These are phyloP conservation scores for Komagataella pseudopastoris DNA, from an alignment of 805 yeast species.

Conservation along the genomic window DNA sequence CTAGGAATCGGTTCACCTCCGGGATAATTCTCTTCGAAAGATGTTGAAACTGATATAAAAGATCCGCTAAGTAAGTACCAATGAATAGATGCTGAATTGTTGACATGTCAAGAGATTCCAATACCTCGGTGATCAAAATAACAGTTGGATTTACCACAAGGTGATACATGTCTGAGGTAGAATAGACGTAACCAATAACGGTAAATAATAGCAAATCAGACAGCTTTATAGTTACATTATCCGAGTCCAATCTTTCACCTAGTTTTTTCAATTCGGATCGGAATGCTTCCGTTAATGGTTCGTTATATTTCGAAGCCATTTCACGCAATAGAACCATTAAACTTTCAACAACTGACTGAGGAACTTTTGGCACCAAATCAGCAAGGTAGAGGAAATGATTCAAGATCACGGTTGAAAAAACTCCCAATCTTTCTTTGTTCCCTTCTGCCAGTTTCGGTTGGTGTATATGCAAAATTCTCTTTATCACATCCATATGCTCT, in stretches of 20 bases:
- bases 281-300: conserved; percentile 45
- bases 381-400: conserved; percentile 44
- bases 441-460: conserved; percentile 76
- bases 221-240: conserved; percentile 21
- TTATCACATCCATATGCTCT: conserved; percentile 34
- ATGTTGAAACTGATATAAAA: conserved; percentile 60
- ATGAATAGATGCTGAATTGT: conserved; percentile 32
- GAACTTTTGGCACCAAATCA: conserved; percentile 13
- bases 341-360: conserved; percentile 18
- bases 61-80: conserved; percentile 55
- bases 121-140: conserved; percentile 56
- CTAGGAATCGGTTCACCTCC: conserved; percentile 51
- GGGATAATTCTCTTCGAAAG: conserved; percentile 74
- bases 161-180: conserved; percentile 95
- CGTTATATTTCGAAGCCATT: conserved; percentile 53
- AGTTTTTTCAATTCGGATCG: conserved; percentile 42
- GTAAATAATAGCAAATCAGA: conserved; percentile 58
- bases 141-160: conserved; percentile 76
- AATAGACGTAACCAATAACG: conserved; percentile 64
- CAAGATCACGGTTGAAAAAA: conserved; percentile 48
- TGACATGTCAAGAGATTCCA: conserved; percentile 22
- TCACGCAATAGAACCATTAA: conserved; percentile 34
- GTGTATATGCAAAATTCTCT: conserved; percentile 41
- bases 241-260: conserved; percentile 34
- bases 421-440: conserved; percentile 60